Conservation (phyloP, 305 asterid species). For the Ilex paraguariensis region DNA sequence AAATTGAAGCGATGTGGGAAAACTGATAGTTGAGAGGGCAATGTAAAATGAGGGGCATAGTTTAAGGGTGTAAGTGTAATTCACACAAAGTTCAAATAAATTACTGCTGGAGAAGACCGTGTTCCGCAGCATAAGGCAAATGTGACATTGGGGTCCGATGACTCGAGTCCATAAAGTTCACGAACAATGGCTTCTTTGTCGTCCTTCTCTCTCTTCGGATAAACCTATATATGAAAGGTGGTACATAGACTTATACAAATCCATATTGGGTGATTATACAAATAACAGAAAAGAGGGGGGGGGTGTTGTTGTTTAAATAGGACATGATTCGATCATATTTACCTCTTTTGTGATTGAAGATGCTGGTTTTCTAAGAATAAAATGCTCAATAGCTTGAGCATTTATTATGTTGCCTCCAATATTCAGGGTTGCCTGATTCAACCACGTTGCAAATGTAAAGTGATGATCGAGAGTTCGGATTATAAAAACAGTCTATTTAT, state of each 20-base stretch:
- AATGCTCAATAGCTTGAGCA: conserved; percentile 60
- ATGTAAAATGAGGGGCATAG: too few relatives aligned
- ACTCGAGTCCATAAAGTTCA: conserved; percentile 49
- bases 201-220: conserved; percentile 29
- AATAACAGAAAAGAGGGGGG: too few relatives aligned
- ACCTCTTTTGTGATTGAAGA: conserved; percentile 53
- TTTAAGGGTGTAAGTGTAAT: too few relatives aligned
- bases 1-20: too few relatives aligned
- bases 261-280: too few relatives aligned
- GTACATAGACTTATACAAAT: too few relatives aligned
- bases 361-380: conserved; percentile 55
- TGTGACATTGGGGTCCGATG: conserved; percentile 60
- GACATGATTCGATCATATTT: background rate
- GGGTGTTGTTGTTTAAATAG: too few relatives aligned
- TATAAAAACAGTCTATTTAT: too few relatives aligned
- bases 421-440: conserved; percentile 58
- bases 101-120: conserved; percentile 91
- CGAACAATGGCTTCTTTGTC: conserved; percentile 31
- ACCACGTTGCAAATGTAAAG: too few relatives aligned
- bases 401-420: conserved; percentile 57
- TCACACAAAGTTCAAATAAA: background rate
- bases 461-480: too few relatives aligned
- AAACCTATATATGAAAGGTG: conserved; percentile 18
- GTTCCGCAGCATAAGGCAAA: conserved; percentile 82
- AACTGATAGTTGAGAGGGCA: too few relatives aligned